Percentiles rank a stretch among this genome's conserved stretches.
These are phyloP conservation scores for Fennellomyces sp. DNA, from an alignment of 371 early-diverging fungal species.

Conservation along the genomic window DNA sequence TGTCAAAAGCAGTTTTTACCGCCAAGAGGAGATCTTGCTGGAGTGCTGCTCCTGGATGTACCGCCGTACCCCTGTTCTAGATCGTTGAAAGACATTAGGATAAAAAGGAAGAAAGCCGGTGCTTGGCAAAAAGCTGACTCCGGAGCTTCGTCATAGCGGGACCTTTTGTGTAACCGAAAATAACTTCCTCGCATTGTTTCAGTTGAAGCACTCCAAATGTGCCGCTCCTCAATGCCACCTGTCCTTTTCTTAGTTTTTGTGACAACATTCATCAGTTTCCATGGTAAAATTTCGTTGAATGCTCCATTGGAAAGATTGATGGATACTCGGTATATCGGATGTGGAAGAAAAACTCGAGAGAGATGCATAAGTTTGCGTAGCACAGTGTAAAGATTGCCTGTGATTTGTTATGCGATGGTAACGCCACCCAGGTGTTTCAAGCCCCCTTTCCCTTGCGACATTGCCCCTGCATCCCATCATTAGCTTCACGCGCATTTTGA, in stretches of 20 bases:
- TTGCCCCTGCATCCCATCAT: constrained; percentile 9
- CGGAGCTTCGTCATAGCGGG: too few relatives aligned
- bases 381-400: background rate
- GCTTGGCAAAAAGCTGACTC: too few relatives aligned
- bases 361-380: background rate
- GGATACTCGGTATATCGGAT: too few relatives aligned
- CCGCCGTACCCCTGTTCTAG: constrained; percentile 53
- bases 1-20: constrained; percentile 8
- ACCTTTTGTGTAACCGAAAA: too few relatives aligned
- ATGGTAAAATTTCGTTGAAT: too few relatives aligned
- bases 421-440: constrained; percentile 4
- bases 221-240: too few relatives aligned
- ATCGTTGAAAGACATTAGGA: constrained; percentile 61
- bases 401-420: background rate
- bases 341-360: too few relatives aligned
- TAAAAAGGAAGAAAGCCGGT: constrained; percentile 1
- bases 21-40: constrained; percentile 19
- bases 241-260: too few relatives aligned
- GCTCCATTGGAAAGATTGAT: too few relatives aligned
- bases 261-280: too few relatives aligned
- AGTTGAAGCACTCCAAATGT: too few relatives aligned
- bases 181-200: too few relatives aligned
- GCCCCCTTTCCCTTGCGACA: constrained; percentile 8
- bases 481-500: background rate
- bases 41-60: constrained; percentile 19